These are phyloP conservation scores for Zelopaecilomyces penicillatus DNA, from an alignment of 2,329 filamentous ascomycete species.

Conservation along the genomic window DNA sequence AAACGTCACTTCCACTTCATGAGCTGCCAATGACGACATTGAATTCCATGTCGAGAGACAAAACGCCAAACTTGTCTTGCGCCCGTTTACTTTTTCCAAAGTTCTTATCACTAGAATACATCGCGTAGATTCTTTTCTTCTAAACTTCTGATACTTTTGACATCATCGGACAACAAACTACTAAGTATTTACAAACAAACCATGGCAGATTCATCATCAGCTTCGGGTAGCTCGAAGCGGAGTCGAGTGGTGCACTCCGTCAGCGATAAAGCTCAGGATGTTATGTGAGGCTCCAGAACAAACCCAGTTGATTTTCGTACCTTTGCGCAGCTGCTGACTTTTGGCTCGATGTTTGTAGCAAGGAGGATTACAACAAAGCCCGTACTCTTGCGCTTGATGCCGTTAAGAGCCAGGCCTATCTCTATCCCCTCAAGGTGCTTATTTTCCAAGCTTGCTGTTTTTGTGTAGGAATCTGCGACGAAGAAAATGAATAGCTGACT, in stretches of 20 bases:
- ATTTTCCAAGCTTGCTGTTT: not conserved
- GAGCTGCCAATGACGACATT: no score
- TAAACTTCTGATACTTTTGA: not conserved
- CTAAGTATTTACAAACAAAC: not conserved
- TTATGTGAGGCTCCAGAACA: slow-evolving; percentile 29
- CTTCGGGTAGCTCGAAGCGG: slow-evolving; percentile 13
- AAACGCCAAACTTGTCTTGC: no score
- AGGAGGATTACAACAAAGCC: slow-evolving; percentile 64
- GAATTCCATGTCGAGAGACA: no score
- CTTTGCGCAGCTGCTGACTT: no score
- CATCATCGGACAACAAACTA: not conserved
- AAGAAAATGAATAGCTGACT: not conserved
- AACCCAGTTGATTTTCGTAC: not conserved
- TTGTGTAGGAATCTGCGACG: not conserved
- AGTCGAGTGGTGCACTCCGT: slow-evolving; percentile 30
- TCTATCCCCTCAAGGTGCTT: slow-evolving; percentile 70
- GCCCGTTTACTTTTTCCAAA: no score
- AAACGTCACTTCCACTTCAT: no score
- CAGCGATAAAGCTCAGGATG: slow-evolving; percentile 39
- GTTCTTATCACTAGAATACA: no score
- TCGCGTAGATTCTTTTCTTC: no score
- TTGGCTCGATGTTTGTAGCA: slow-evolving; percentile 25
- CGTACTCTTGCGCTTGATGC: slow-evolving; percentile 58
- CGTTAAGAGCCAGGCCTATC: slow-evolving; percentile 66
- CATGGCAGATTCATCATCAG: slow-evolving; percentile 11